These are phyloP conservation scores for Limnomonas spitsbergensis DNA, from an alignment of 139 green algal genomes.

Conservation along the genomic window DNA sequence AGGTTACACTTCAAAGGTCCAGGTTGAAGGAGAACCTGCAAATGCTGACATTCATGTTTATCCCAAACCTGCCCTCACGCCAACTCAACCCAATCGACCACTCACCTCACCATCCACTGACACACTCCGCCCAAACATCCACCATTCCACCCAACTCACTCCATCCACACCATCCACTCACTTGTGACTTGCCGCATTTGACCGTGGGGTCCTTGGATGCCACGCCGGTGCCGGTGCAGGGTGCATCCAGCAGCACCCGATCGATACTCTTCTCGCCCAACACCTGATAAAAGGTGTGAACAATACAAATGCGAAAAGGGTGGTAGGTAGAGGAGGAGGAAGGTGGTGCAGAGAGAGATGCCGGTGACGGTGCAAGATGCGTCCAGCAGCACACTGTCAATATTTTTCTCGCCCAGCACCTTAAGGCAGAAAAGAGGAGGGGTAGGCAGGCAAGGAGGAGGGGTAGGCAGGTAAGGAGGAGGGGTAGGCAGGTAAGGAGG, in stretches of 20 bases:
- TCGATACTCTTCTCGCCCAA: conserved; percentile 81
- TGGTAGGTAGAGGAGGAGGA: no score
- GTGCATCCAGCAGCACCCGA: conserved; percentile 93
- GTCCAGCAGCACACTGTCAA: conserved; percentile 95
- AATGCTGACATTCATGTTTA: no score
- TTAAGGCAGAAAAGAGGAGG: no score
- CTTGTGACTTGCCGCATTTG: conserved; percentile 22
- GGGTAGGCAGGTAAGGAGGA: no score
- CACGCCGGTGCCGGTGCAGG: conserved; percentile 94
- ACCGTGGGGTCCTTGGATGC: conserved; percentile 20
- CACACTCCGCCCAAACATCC: not conserved
- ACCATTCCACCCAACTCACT: not conserved
- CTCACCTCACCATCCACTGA: not conserved
- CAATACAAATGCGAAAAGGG: not conserved
- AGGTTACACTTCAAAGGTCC: no score
- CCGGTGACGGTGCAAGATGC: conserved; percentile 92
- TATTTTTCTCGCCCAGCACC: conserved; percentile 78
- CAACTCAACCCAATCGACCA: no score
- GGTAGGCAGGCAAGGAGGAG: no score
- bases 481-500: no score
- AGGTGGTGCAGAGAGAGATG: no score
- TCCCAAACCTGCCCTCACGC: no score
- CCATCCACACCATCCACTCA: not conserved
- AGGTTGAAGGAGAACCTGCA: no score
- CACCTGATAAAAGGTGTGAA: conserved; percentile 38